Base-by-base conservation (phyloP, 257 asterid genomes). In the Verbascum thapsus region DNA sequence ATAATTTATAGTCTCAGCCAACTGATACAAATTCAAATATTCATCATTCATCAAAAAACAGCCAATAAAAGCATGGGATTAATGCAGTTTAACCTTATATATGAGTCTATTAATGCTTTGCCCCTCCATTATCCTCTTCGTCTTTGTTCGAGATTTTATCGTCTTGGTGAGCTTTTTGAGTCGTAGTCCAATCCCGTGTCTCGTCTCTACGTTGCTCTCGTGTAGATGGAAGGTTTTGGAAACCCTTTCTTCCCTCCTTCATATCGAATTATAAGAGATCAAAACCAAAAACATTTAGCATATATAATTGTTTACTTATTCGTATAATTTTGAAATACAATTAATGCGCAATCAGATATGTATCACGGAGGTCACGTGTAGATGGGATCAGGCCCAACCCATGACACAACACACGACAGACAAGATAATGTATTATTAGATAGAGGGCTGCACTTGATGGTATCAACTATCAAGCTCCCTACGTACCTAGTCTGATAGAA, bases 141-240 rank as follows among this genome's bases (percentile, higher is more conserved):
- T 69, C 81, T 63, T 71, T 81, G 19, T 51, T 67, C 58, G 18
- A 35, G 59, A 47, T 38, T 56, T 70, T 71, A 39, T 13, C 19
- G 20, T 73, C 80, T 40, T 61, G 20, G 4, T 32, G 38, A 52
- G 40, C 68, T 72, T 73, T 71, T 22, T 18, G 63, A 16, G 75
- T 61, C 51, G 54, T 68, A 19, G 59, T 65, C 82, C 82, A 68
- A 42, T 60, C 82, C 17, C n/a, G 52, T 63, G 72, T 72, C 18
- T 74, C 75, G 26, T 69, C 48, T 63, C 79, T 72, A 57, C 62
- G 39, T 12, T 59, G 68, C 47, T 74, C 74, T 1, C 47, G 44
- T 8, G 68, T 67, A 18, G 83, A 71, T 8, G 83, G 82, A 61
- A 77, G 53, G 38, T 77, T 69, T 23, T 58, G 68, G 65, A 56